These are phyloP conservation scores for Juglanconis juglandina DNA, from an alignment of 2,329 filamentous ascomycete species.

Conservation along the genomic window DNA sequence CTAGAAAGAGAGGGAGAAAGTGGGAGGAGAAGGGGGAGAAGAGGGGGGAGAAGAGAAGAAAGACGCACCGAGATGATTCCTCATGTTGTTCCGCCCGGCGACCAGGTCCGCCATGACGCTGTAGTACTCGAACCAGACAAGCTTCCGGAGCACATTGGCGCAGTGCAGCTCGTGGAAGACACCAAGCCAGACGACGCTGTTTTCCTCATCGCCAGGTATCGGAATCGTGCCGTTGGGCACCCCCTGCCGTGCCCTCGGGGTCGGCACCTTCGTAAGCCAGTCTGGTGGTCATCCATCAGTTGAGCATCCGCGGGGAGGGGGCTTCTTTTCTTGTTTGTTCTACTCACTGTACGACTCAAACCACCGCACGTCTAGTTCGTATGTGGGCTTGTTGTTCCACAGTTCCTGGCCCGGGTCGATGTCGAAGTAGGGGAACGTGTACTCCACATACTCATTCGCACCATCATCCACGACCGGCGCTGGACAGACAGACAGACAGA, in stretches of 20 bases:
- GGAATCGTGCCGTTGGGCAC: conserved; percentile 5
- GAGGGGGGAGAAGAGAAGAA: background rate
- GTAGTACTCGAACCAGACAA: conserved; percentile 11
- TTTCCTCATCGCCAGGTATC: conserved; percentile 4
- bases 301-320: background rate
- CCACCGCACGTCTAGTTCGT: conserved; percentile 7
- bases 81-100: conserved; percentile 6
- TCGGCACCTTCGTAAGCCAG: conserved; percentile 5
- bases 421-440: conserved; percentile 9
- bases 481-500: background rate
- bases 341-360: conserved; percentile 8
- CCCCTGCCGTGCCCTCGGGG: background rate
- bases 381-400: conserved; percentile 10
- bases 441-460: conserved; percentile 4
- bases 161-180: conserved; percentile 13
- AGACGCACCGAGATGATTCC: conserved; percentile 2
- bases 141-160: conserved; percentile 7
- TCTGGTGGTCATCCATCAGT: background rate
- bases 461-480: conserved; percentile 3
- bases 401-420: conserved; percentile 3
- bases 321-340: background rate
- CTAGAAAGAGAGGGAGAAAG: background rate
- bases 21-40: background rate
- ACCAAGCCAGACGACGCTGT: conserved; percentile 10
- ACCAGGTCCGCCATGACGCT: conserved; percentile 10